phyloP scores from a whole-genome alignment of 2,329 filamentous ascomycete species.

The Ceratocystis cubensis region DNA sequence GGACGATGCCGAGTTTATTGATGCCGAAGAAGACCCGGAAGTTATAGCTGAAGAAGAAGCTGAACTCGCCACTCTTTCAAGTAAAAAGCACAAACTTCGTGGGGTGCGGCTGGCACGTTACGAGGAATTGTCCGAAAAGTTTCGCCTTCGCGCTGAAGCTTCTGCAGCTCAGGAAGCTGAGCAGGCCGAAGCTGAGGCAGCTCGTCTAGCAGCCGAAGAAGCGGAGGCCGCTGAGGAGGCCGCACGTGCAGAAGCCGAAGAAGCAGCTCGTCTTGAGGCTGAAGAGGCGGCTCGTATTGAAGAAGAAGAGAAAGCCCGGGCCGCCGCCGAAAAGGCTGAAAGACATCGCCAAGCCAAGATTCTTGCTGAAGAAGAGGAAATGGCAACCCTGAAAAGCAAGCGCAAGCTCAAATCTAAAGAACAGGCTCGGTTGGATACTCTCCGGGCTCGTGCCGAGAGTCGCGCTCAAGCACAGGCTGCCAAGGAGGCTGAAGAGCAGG shows the following conservation, averaged over 20 bases:
- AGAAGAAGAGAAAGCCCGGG: conserved; percentile 9
- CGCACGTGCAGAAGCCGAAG: background rate
- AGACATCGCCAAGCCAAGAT: conserved; percentile 1
- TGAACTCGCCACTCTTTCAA: conserved; percentile 30
- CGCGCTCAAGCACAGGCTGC: conserved; percentile 11
- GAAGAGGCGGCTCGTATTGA: background rate
- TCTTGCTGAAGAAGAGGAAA: conserved; percentile 12
- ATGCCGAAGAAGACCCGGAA: conserved; percentile 19
- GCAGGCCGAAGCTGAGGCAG: background rate
- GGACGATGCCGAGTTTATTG: conserved; percentile 11
- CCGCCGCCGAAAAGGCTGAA: conserved; percentile 9
- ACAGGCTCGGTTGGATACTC: conserved; percentile 21
- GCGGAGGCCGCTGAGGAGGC: conserved; percentile 24
- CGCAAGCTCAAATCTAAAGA: conserved; percentile 17
- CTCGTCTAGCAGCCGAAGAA: conserved; percentile 23
- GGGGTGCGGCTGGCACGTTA: conserved; percentile 7
- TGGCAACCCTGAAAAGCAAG: conserved; percentile 5
- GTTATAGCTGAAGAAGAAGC: conserved; percentile 27
- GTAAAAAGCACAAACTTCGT: conserved; percentile 22
- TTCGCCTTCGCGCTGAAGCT: conserved; percentile 19
- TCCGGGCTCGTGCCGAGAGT: conserved; percentile 25
- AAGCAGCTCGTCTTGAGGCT: background rate
- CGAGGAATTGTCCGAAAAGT: conserved; percentile 13
- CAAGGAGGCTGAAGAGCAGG: conserved; percentile 27
- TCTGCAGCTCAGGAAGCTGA: conserved; percentile 25